phyloP scores from a whole-genome alignment of 768 basidiomycete species.

The Neoboletus brunneissimus region DNA sequence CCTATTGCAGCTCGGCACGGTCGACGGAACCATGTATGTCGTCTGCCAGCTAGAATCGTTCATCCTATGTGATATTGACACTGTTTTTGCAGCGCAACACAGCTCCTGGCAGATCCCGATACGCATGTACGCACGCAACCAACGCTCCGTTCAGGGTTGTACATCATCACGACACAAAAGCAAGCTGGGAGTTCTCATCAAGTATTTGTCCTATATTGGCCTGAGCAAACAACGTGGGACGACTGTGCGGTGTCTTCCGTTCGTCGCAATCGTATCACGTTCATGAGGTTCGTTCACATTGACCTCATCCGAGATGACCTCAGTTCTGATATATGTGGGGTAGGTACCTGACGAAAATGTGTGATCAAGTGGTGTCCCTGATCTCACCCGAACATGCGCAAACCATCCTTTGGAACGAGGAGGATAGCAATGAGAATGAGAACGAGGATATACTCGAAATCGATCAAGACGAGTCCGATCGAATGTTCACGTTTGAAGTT shows the following conservation, averaged over 20 bases:
- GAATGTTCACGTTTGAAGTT: slow-evolving; percentile 54
- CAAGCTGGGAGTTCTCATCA: slow-evolving; percentile 12
- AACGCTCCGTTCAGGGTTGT: slow-evolving; percentile 22
- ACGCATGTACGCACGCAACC: slow-evolving; percentile 2
- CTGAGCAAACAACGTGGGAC: slow-evolving; percentile 57
- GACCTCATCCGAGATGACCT: neutral
- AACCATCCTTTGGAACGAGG: slow-evolving; percentile 44
- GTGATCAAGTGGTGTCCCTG: slow-evolving; percentile 53
- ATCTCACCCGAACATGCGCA: slow-evolving; percentile 47
- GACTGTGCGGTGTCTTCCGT: slow-evolving; percentile 45
- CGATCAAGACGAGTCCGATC: slow-evolving; percentile 42
- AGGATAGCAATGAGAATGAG: slow-evolving; percentile 29
- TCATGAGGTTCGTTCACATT: slow-evolving; percentile 48
- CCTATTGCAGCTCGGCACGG: slow-evolving; percentile 33
- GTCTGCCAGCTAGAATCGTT: no score
- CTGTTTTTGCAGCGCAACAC: slow-evolving; percentile 5
- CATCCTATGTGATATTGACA: neutral
- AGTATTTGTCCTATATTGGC: slow-evolving; percentile 58
- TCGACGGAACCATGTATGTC: slow-evolving; percentile 43
- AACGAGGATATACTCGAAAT: slow-evolving; percentile 25
- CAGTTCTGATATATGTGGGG: neutral
- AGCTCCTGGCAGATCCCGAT: slow-evolving; percentile 16
- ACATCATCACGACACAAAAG: slow-evolving; percentile 12
- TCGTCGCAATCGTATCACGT: slow-evolving; percentile 52
- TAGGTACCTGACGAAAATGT: slow-evolving; percentile 59